Evolutionary conservation across 441 rosid species (phyloP), one percentile per base, ranked within the genome.

Genomic region (Gossypium gossypioides): DNA sequence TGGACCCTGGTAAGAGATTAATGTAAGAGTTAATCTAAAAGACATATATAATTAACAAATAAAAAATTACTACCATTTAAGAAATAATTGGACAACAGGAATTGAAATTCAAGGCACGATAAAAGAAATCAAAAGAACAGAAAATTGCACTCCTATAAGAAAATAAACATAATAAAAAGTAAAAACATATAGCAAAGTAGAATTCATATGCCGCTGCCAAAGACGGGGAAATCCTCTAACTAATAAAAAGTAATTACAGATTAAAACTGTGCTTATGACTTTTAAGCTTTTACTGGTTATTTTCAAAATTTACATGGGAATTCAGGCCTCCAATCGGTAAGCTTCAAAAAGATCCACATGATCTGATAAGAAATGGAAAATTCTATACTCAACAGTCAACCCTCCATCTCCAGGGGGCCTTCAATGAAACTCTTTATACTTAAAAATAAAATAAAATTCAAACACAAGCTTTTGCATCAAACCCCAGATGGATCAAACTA

Each of bases 261-360:
- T 6, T 6, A 32, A 32, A 29, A 3, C 52, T 71, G 52, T 46
- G 34, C 44, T 8, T 12, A 64, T 19, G 59, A 72, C 37, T 48
- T 16, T 44, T 37, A 55, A 62, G 4, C 13, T 62, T 27, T 50
- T 21, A 70, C 37, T 4, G n/a, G 18, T 37, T 18, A 44, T 24
- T 71, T 55, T 69, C 50, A 59, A 50, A 52, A 0, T 67, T 68
- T 42, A 71, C 27, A 58, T 18, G 55, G 42, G 51, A 44, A 78
- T 15, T 55, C 4, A 24, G 24, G 63, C 65, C 57, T 29, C 60
- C 48, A 22, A 73, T 34, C 64, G 19, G 44, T 8, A 71, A 68
- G 76, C 22, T 61, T 27, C 6, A 44, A 77, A 55, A 78, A 65
- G 80, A 74, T 79, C 82, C 57, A 44, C 71, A 2, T 50, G 79